Base-by-base conservation (phyloP, 2,329 filamentous ascomycete genomes). In the Colletotrichum spinosum region DNA sequence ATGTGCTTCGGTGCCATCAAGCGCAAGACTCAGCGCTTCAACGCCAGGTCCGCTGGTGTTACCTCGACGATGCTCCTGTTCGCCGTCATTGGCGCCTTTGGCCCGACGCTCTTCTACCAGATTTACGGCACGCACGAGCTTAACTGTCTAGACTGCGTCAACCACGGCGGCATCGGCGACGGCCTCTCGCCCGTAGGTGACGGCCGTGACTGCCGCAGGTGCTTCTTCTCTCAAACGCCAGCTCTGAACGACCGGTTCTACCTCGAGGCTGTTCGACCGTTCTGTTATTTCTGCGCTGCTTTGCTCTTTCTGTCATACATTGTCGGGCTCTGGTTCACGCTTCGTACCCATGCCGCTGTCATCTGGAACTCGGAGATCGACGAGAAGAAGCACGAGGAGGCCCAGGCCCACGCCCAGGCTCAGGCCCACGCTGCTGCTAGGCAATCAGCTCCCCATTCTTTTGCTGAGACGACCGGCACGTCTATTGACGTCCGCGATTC, bases 1-100 rank as follows among this genome's bases (percentile, higher is more conserved):
- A 99, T 99, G 96, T 99, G 96, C 78, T 99, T 97, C 74, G 96
- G 96, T 49, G 97, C 97, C 15, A 90, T 99, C 74, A 97, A 97
- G 81, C 90, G 97, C 72, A 99, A 99, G 81, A 99, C 96, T 1
- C 96, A 99, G 76, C 90, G 96, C 46, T 99, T 99, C 85, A 99
- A 99, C 75, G 94, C 96, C 68, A 93, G 91, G 73, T 98, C 95
- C 39, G 96, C 96, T 37, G 94, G 96, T 75, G 96, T 98, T 39
- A 98, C 95, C 1, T 97, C 94, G 2, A 99, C 96, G 0, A 99
- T 99, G 96, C 81, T 99, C 61, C 84, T 99, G 9, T 99, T 99
- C 75, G 95, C 96, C 33, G 92, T 97, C 44, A 96, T 99, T 71
- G 95, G 92, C 67, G 93, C 95, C 8, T 99, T 99, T 78, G 92